phyloP scores from a whole-genome alignment of 177 flowering plant species.

The Tripterygium wilfordii region DNA sequence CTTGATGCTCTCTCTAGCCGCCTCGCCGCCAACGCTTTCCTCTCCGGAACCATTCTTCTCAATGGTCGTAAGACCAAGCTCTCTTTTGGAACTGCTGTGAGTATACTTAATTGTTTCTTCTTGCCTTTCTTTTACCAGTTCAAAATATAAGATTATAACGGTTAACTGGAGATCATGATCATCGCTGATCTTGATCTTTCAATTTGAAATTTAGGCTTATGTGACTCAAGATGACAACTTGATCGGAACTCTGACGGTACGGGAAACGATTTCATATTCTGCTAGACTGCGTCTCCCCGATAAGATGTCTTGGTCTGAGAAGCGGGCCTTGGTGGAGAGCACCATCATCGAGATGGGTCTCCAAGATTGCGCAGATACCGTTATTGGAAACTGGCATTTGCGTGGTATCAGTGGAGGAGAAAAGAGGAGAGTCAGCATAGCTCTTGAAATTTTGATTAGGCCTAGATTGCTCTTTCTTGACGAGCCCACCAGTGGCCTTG shows the following conservation, averaged over 20 bases:
- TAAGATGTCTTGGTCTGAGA: slow-evolving; percentile 62
- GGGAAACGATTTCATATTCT: slow-evolving; percentile 82
- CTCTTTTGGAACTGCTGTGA: slow-evolving; percentile 90
- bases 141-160: no score
- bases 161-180: no score
- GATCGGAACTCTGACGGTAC: slow-evolving; percentile 83
- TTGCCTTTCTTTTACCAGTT: not conserved
- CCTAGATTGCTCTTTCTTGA: slow-evolving; percentile 92
- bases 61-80: slow-evolving; percentile 78
- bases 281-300: slow-evolving; percentile 83
- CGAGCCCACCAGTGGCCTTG: slow-evolving; percentile 97
- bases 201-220: no score
- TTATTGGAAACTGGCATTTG: slow-evolving; percentile 89
- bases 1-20: slow-evolving; percentile 97
- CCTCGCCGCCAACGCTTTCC: slow-evolving; percentile 84
- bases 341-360: slow-evolving; percentile 91
- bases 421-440: slow-evolving; percentile 89
- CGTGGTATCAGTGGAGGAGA: slow-evolving; percentile 98
- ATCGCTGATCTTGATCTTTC: no score
- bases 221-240: slow-evolving; percentile 96
- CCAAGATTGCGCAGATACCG: slow-evolving; percentile 88
- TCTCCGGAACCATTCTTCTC: slow-evolving; percentile 72
- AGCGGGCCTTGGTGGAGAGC: slow-evolving; percentile 69
- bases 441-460: slow-evolving; percentile 82
- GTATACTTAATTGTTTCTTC: slow-evolving; percentile 7